Evolutionary conservation across 768 basidiomycete species (phyloP).

Genomic region (Amanita brunnescens): DNA sequence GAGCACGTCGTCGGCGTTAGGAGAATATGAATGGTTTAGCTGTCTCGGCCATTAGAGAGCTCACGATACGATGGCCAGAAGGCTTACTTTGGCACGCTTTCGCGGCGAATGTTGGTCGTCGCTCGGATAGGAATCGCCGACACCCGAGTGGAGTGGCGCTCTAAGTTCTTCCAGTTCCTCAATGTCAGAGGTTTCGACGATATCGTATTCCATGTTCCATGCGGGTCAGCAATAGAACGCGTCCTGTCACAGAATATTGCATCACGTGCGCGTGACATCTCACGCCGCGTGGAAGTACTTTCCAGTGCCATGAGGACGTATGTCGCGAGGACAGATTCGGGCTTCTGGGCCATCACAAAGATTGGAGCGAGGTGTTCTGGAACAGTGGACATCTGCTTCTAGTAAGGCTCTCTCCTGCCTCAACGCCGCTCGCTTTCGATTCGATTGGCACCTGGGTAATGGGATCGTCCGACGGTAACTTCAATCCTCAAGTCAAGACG

Average conservation of each 20-base stretch:
- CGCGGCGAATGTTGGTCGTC: conserved; percentile 23
- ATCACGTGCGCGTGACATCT: conserved; percentile 16
- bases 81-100: conserved; percentile 28
- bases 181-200: conserved; percentile 56
- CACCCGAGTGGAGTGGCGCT: background rate
- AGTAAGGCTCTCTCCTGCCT: conserved; percentile 17
- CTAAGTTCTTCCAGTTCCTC: conserved; percentile 43
- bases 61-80: conserved; percentile 8
- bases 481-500: too few relatives aligned
- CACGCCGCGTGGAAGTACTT: conserved; percentile 28
- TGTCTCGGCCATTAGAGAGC: background rate
- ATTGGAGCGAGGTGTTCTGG: too few relatives aligned
- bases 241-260: background rate
- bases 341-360: conserved; percentile 26
- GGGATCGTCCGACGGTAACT: too few relatives aligned
- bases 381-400: conserved; percentile 10
- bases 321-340: background rate
- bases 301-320: background rate
- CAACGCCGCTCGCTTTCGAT: too few relatives aligned
- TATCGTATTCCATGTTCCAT: conserved; percentile 26
- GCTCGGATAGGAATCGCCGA: background rate
- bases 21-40: conserved; percentile 6
- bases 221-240: background rate
- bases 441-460: too few relatives aligned
- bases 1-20: conserved; percentile 9